phyloP scores from a whole-genome alignment of 768 basidiomycete genomes.

The Lyophyllum decastes region DNA sequence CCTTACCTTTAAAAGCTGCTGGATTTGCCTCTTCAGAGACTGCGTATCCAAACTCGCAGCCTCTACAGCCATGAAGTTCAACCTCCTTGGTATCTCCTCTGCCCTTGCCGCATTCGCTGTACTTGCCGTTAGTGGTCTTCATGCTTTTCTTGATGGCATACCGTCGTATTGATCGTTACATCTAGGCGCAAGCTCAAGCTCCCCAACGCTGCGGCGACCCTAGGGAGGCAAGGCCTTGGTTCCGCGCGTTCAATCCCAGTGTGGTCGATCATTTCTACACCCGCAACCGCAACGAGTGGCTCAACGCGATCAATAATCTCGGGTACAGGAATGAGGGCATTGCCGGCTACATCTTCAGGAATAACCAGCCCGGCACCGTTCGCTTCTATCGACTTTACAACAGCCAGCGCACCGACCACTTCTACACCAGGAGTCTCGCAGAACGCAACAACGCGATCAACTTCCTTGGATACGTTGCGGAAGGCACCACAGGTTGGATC shows the following conservation, averaged over 20 bases:
- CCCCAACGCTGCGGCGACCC: neutral
- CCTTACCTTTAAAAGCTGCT: neutral
- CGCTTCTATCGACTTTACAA: slow-evolving; percentile 23
- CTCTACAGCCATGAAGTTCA: neutral
- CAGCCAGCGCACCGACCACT: slow-evolving; percentile 14
- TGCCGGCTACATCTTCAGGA: slow-evolving; percentile 11
- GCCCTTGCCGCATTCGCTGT: neutral
- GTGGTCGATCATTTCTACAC: slow-evolving; percentile 15
- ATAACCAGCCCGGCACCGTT: slow-evolving; percentile 7
- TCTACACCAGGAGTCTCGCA: slow-evolving; percentile 21
- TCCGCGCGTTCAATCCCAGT: neutral
- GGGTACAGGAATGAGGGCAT: slow-evolving; percentile 14
- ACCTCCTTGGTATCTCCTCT: neutral
- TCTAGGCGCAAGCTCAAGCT: neutral
- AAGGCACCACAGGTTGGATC: slow-evolving; percentile 20
- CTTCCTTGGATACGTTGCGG: slow-evolving; percentile 14
- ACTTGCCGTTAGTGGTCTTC: neutral
- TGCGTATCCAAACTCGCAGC: neutral
- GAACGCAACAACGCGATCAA: slow-evolving; percentile 15
- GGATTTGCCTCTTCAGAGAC: neutral
- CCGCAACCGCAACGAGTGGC: neutral
- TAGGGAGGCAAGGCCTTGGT: slow-evolving; percentile 4
- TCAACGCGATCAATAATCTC: slow-evolving; percentile 1
- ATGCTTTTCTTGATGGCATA: neutral
- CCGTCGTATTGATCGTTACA: neutral